Base-by-base conservation (phyloP, 83 land plant genomes). In the Thuja plicata region DNA sequence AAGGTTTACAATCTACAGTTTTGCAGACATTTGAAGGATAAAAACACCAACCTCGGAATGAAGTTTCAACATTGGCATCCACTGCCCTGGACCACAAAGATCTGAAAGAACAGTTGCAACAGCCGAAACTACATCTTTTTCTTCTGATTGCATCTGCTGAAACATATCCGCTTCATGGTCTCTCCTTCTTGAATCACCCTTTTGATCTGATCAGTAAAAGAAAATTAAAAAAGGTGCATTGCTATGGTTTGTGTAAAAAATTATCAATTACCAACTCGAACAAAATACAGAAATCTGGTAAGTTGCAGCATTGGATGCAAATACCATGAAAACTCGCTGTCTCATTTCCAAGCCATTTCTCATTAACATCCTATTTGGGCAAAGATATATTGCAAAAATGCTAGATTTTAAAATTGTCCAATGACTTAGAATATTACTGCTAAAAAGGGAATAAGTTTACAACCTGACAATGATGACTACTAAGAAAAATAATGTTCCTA, bases 51-150 rank as follows among this genome's bases (percentile, higher is more conserved):
- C 99, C 99, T 96, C 98, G 48, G 94, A 81, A 90, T 97, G 96
- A 76, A 98, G 95, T 86, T 93, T 95, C 45, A 92, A 91, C 95
- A 98, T 97, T 41, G 99, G 96, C 99, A 98, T 97, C 99, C 99
- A 98, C 43, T 98, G 99, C 32, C 99, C 99, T 57, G 99, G 99
- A 19, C 96, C 99, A 93, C 99, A 97, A 85, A 97, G 93, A 91
- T 97, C 99, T 81, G 99, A 97, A 30, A 98, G 95, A 37, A 96
- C 97, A 81, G 93, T 94, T 32, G 98, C 96, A 17, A 98, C 95
- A 88, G 96, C 96, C 73, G 96, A 93, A 27, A 98, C 96, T 15
- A 97, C 99, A 92, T 97, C 99, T 90, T 96, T 95, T 89, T 98
- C 99, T 91, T 98, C 99, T 48, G 92, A 78, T 91, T 94, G 95